Percentiles rank a stretch among this genome's conserved stretches.
phyloP scores from a whole-genome alignment of 257 asterid species.

The Solanum medicagineum region DNA sequence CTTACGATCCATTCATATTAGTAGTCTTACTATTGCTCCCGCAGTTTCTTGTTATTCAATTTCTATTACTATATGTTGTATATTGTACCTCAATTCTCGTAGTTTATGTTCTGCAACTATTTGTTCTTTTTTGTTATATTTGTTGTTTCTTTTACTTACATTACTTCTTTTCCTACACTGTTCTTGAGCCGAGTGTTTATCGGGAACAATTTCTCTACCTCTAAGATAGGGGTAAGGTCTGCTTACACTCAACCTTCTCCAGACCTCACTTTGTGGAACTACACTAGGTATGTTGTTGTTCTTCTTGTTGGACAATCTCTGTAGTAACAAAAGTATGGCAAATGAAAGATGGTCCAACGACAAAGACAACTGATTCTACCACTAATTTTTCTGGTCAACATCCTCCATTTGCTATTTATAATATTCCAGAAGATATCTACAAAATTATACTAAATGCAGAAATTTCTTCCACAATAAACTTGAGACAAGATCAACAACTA shows the following conservation, averaged over 20 bases:
- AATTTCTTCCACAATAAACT: not conserved
- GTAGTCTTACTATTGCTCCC: not conserved
- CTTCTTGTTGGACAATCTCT: not conserved
- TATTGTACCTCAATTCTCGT: not conserved
- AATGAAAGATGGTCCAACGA: not conserved
- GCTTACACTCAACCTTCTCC: not conserved
- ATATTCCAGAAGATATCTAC: not conserved
- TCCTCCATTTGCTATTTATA: not conserved
- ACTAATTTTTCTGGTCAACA: not conserved
- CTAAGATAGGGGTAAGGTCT: not conserved
- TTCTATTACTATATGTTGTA: not conserved
- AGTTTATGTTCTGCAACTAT: not conserved
- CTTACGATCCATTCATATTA: not conserved
- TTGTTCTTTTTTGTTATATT: not conserved
- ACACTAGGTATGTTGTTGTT: not conserved
- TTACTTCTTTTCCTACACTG: not conserved
- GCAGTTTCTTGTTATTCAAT: not conserved
- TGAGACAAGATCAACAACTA: not conserved
- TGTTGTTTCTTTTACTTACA: no score
- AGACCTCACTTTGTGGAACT: not conserved
- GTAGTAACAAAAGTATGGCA: not conserved
- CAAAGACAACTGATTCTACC: not conserved
- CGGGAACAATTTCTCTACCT: not conserved
- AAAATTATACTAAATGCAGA: no score
- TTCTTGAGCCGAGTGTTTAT: not conserved